Conservation (phyloP, 139 green algal species). For the Chlamydomonas applanata region DNA sequence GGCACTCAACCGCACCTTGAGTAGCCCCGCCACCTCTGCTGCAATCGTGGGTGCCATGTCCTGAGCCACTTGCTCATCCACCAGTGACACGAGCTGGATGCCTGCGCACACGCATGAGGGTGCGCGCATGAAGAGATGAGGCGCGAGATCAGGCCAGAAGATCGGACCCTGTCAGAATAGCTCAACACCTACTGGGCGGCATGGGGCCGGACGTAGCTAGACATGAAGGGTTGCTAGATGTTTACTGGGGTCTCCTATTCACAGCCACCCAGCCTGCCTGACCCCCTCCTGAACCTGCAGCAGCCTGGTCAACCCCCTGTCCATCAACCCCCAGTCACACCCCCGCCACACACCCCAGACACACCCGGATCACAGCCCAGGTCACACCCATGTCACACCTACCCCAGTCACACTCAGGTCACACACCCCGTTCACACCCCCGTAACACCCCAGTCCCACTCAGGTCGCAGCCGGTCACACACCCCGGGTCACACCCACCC, state of each 20-base stretch:
- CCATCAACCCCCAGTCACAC: no score
- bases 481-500: conserved; percentile 46
- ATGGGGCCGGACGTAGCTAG: no score
- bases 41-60: conserved; percentile 71
- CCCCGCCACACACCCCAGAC: no score
- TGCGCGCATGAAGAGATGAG: neutral
- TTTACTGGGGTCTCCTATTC: no score
- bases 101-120: neutral
- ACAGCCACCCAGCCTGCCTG: no score
- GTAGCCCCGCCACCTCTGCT: conserved; percentile 44
- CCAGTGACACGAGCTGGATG: conserved; percentile 70
- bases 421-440: neutral
- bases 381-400: no score
- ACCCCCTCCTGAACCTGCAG: no score
- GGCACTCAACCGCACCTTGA: conserved; percentile 20
- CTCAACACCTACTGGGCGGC: no score
- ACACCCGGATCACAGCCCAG: no score
- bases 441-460: neutral
- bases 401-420: no score
- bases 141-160: neutral
- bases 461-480: neutral
- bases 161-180: neutral
- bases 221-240: no score
- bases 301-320: no score
- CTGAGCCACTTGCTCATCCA: conserved; percentile 70